phyloP scores from a whole-genome alignment of 495 filamentous ascomycete genomes.

The Aspergillus bertholletiae region DNA sequence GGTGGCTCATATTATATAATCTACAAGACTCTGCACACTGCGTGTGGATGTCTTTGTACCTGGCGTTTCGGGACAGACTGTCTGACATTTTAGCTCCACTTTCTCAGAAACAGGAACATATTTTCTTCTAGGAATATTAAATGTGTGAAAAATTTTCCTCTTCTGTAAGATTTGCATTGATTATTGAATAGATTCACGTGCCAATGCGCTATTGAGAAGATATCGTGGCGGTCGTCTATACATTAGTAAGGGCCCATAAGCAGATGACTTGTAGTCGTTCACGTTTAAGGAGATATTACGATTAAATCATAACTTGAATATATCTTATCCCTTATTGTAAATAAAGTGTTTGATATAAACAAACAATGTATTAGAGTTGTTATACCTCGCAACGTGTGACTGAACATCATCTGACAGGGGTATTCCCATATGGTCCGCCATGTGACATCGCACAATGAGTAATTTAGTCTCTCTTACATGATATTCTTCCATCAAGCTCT shows the following conservation, averaged over 20 bases:
- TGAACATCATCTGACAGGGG: not conserved
- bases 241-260: not conserved
- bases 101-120: not conserved
- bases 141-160: too few relatives aligned
- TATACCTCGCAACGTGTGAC: not conserved
- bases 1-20: conserved; percentile 1
- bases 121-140: too few relatives aligned
- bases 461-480: not conserved
- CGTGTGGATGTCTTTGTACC: not conserved
- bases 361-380: not conserved
- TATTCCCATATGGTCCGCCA: not conserved
- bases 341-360: not conserved
- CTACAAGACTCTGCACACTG: not conserved
- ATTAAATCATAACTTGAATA: not conserved
- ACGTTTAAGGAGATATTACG: not conserved
- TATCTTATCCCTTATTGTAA: not conserved
- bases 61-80: not conserved
- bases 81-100: not conserved
- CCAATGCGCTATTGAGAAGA: too few relatives aligned
- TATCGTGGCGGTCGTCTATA: not conserved
- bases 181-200: too few relatives aligned
- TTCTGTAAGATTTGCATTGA: too few relatives aligned
- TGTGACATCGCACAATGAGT: conserved; percentile 3
- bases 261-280: not conserved
- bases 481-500: not conserved